Percentiles rank a stretch among this genome's conserved stretches.
Conservation (phyloP, 140 eudicot genomes). For the Eryngium alpinum region DNA sequence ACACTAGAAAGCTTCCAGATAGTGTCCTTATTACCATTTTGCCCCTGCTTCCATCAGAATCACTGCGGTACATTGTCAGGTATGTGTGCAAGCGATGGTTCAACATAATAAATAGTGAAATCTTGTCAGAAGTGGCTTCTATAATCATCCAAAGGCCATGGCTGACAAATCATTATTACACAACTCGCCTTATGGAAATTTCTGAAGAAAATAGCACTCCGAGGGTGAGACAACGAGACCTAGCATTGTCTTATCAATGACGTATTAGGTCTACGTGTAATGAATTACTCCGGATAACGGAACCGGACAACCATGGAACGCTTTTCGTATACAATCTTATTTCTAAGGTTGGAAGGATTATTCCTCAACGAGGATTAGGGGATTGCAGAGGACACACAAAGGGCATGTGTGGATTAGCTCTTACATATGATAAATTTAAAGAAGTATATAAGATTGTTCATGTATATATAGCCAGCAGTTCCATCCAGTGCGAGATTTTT, state of each 20-base stretch:
- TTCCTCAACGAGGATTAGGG: conserved; percentile 15
- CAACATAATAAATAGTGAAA: conserved; percentile 15
- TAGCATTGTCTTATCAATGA: conserved; percentile 24
- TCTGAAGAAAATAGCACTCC: conserved; percentile 18
- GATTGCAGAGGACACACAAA: conserved; percentile 22
- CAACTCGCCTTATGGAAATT: conserved; percentile 22
- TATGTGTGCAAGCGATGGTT: conserved; percentile 30
- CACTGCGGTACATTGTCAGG: conserved; percentile 23
- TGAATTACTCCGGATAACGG: conserved; percentile 25
- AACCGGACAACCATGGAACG: not conserved
- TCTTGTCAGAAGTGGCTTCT: conserved; percentile 27
- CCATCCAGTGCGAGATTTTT: conserved; percentile 28
- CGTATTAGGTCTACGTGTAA: conserved; percentile 34
- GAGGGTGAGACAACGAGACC: conserved; percentile 8
- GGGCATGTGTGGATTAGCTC: conserved; percentile 27
- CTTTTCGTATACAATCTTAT: conserved; percentile 23
- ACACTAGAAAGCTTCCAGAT: conserved; percentile 17
- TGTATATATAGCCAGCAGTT: conserved; percentile 19
- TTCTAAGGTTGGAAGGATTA: conserved; percentile 21
- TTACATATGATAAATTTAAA: conserved; percentile 25
- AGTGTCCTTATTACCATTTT: not conserved
- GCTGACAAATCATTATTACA: not conserved
- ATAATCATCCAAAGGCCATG: conserved; percentile 16
- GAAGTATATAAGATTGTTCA: conserved; percentile 32
- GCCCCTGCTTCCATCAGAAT: not conserved